Base-by-base conservation (phyloP, 805 yeast species). In the Myxozyma kluyveri region DNA sequence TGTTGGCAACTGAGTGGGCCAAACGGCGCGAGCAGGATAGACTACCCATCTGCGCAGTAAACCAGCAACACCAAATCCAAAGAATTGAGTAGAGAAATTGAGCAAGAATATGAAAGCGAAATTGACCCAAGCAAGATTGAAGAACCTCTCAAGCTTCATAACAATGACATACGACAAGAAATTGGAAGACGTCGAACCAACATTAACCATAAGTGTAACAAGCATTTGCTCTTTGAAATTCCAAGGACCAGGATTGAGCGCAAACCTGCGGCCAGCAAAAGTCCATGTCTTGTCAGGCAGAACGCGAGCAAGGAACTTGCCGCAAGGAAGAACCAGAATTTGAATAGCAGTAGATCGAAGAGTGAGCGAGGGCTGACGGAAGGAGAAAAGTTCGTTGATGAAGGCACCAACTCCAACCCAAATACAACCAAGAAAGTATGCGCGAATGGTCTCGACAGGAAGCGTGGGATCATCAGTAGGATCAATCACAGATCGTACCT, bases 51-150 rank as follows among this genome's bases (percentile, higher is more conserved):
- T 75, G 61, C 84, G 74, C 72, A 82, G 74, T 21, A 83, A 62
- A 42, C 84, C 83, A 3, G 88, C 86, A 63, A 83, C 76, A 1
- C 86, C 83, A 62, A 81, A 78, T 21, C 88, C 89, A 57, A 83
- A 68, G 56, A 78, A 79, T 62, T 82, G 84, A 1, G 86, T 75
- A 2, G 83, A 75, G 3, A 81, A 56, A 1, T 78, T 68, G 36
- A 83, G 69, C 26, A 80, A 59, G 14, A 82, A 59, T 65, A 81
- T 83, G 65, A 75, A 84, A 0, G 80, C 77, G 64, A 78, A 74
- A 14, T 56, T 50, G n/a, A 68, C 69, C 65, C 70, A 65, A 5
- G 55, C 33, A 39, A 50, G 52, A 18, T 40, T 50, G 45, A 62
- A 46, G 46, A 54, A 54, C 18, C 27, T 27, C 45, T 47, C 38